phyloP scores from a whole-genome alignment of 352 stramenopile genomes.

The Pythium plurisporium region DNA sequence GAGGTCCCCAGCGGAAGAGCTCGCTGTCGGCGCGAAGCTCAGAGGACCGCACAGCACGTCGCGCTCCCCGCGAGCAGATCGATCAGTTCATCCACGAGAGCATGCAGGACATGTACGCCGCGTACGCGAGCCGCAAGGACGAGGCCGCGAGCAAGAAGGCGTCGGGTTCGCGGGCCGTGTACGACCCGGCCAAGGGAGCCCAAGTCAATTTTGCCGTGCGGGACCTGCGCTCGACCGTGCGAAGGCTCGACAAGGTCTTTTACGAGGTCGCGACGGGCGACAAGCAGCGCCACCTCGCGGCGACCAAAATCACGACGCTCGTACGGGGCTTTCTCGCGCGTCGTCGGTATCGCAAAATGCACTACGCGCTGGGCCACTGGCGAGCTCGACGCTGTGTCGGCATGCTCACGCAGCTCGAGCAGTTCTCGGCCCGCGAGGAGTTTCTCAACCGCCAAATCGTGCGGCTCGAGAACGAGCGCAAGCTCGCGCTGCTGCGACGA shows the following conservation, averaged over 20 bases:
- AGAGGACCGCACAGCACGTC: too few species aligned
- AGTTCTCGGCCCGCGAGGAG: constrained; percentile 61
- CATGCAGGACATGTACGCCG: constrained; percentile 37
- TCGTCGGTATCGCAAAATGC: constrained; percentile 38
- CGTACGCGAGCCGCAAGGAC: constrained; percentile 8
- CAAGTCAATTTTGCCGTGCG: constrained; percentile 57
- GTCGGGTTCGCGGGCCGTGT: not conserved
- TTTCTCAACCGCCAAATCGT: constrained; percentile 54
- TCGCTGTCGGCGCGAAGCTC: too few species aligned
- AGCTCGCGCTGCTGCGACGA: constrained; percentile 31
- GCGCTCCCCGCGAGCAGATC: too few species aligned
- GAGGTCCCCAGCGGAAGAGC: too few species aligned
- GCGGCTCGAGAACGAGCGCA: constrained; percentile 37
- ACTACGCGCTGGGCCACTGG: constrained; percentile 47
- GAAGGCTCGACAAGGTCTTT: constrained; percentile 69
- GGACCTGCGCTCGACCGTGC: constrained; percentile 57
- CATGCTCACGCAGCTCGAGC: constrained; percentile 49
- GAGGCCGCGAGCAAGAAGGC: not conserved
- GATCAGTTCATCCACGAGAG: constrained; percentile 47
- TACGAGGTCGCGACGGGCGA: constrained; percentile 69
- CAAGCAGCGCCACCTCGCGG: constrained; percentile 65
- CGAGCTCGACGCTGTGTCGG: constrained; percentile 32
- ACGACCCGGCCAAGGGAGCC: constrained; percentile 34
- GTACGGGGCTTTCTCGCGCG: constrained; percentile 48
- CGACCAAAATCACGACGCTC: constrained; percentile 59